Percentiles rank a stretch among this genome's conserved stretches.
phyloP scores from a whole-genome alignment of 176 grass and related monocot species.

The Themeda triandra region DNA sequence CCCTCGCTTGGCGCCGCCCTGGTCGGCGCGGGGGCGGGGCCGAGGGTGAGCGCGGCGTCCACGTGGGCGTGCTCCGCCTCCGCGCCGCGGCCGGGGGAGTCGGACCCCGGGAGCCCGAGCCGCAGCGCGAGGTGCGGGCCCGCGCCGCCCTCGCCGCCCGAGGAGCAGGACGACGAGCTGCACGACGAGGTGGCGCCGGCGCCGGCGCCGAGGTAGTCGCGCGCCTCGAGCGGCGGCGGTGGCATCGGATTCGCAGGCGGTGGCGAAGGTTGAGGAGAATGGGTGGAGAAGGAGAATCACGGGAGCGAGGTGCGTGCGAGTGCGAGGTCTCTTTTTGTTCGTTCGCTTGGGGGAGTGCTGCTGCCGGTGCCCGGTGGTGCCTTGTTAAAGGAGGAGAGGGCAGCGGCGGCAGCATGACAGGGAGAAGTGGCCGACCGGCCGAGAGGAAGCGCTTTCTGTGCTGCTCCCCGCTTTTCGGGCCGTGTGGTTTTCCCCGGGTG shows the following conservation, averaged over 20 bases:
- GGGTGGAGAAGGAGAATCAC: background rate
- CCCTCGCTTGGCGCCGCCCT: slow-evolving; percentile 41
- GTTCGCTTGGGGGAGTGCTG: background rate
- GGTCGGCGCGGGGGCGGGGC: background rate
- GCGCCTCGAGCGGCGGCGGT: slow-evolving; percentile 36
- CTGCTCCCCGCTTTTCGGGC: slow-evolving; percentile 31
- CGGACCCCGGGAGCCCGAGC: slow-evolving; percentile 49
- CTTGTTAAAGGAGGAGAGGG: slow-evolving; percentile 1
- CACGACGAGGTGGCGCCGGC: background rate
- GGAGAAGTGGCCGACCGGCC: slow-evolving; percentile 51
- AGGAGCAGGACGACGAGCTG: background rate
- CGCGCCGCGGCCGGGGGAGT: slow-evolving; percentile 8
- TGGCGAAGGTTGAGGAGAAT: background rate
- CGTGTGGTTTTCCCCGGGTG: slow-evolving; percentile 17
- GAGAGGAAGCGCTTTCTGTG: slow-evolving; percentile 14
- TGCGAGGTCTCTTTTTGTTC: no score
- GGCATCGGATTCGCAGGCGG: slow-evolving; percentile 1
- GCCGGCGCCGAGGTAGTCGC: slow-evolving; percentile 53
- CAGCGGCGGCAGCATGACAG: background rate
- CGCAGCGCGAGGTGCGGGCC: slow-evolving; percentile 51
- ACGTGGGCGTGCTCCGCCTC: slow-evolving; percentile 18
- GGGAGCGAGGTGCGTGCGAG: no score
- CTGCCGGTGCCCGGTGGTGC: background rate
- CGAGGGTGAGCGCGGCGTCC: slow-evolving; percentile 45
- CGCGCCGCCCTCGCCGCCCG: background rate